phyloP scores from a whole-genome alignment of 108 stramenopile species.

The Mayamaea pseudoterrestris region DNA sequence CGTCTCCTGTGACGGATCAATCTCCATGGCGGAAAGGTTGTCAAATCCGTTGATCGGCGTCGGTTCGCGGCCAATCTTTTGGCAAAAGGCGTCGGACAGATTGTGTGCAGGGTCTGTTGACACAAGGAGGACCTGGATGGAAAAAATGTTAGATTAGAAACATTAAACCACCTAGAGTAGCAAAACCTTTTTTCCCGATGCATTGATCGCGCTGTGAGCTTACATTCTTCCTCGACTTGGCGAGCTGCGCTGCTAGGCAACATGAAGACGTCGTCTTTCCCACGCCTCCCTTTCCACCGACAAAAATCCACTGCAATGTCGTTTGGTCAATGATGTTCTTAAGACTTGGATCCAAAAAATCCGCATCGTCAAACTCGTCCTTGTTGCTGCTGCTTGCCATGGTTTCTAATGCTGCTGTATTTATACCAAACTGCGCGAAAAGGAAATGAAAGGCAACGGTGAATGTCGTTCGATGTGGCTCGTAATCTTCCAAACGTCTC shows the following conservation, averaged over 20 bases:
- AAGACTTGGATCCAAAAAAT: conserved; percentile 77
- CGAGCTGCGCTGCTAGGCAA: conserved; percentile 87
- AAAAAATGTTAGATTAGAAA: not conserved
- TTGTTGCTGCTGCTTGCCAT: too few relatives aligned
- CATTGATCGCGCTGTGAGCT: conserved; percentile 2
- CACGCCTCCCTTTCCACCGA: conserved; percentile 89
- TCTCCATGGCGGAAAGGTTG: conserved; percentile 94
- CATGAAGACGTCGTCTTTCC: conserved; percentile 98
- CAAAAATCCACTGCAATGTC: conserved; percentile 97
- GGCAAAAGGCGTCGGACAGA: conserved; percentile 96
- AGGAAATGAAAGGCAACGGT: too few relatives aligned
- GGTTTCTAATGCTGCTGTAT: too few relatives aligned
- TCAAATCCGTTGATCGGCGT: conserved; percentile 94
- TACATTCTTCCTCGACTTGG: conserved; percentile 76
- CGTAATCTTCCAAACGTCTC: too few relatives aligned
- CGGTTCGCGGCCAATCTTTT: conserved; percentile 97
- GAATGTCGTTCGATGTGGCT: too few relatives aligned
- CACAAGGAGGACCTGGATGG: conserved; percentile 74
- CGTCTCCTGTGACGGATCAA: conserved; percentile 87
- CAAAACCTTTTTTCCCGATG: conserved; percentile 13
- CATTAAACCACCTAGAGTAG: conserved; percentile 8
- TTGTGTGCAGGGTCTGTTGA: conserved; percentile 99
- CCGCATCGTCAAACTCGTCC: conserved; percentile 57
- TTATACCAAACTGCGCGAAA: too few relatives aligned
- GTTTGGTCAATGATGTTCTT: conserved; percentile 95